Percentiles rank a stretch among this genome's conserved stretches.
Evolutionary conservation across 2,329 filamentous ascomycete species (phyloP).

Genomic region (Erysiphe pulchra): DNA sequence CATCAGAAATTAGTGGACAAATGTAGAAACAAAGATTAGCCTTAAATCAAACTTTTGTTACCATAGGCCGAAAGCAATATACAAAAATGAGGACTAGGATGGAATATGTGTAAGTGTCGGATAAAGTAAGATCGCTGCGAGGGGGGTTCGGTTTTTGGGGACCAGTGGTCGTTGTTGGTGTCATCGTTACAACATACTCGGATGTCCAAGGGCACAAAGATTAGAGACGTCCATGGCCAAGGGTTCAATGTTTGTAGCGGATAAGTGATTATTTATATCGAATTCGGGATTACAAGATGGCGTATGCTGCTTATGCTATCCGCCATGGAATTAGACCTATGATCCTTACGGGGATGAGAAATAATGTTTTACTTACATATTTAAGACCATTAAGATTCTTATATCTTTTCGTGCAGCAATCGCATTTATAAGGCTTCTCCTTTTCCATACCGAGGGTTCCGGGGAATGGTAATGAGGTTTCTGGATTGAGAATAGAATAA

Average conservation of each 20-base stretch:
- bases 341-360: constrained; percentile 4
- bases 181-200: not conserved
- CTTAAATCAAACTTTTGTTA: too few species aligned
- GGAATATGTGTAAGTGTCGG: not conserved
- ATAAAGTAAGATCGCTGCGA: not conserved
- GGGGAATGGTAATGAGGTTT: constrained; percentile 81
- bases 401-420: constrained; percentile 91
- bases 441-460: constrained; percentile 99
- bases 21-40: too few species aligned
- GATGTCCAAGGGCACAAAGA: not conserved
- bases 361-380: constrained; percentile 33
- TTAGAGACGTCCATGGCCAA: not conserved
- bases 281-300: constrained; percentile 75
- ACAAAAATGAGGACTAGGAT: not conserved
- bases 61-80: too few species aligned
- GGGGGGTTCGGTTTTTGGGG: not conserved
- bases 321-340: constrained; percentile 1
- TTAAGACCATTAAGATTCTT: constrained; percentile 98
- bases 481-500: constrained; percentile 92
- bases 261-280: constrained; percentile 15
- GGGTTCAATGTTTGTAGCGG: not conserved
- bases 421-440: constrained; percentile 95
- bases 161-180: not conserved
- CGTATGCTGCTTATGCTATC: constrained; percentile 52
- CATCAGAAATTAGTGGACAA: too few species aligned